Conservation (phyloP, 108 stramenopile genomes). For the Cylindrotheca fusiformis region DNA sequence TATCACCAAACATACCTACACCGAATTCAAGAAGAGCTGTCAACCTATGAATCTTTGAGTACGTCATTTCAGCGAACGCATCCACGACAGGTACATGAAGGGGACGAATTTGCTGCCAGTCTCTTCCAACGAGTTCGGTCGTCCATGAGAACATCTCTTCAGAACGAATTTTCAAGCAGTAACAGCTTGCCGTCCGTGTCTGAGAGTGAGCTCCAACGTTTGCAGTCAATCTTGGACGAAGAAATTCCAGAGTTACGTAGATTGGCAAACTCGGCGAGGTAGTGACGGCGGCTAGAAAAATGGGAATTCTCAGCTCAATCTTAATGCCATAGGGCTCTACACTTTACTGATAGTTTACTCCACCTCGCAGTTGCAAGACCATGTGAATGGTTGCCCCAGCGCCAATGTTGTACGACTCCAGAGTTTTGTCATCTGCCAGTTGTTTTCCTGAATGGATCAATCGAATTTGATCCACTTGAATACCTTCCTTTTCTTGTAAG, state of each 20-base stretch:
- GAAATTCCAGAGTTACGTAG: conserved; percentile 85
- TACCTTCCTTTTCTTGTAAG: conserved; percentile 98
- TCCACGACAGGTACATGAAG: conserved; percentile 77
- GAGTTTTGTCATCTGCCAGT: conserved; percentile 89
- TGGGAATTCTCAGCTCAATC: background rate
- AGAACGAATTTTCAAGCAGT: conserved; percentile 47
- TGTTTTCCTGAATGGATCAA: conserved; percentile 98
- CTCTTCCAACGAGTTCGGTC: conserved; percentile 86
- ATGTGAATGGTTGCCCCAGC: conserved; percentile 99
- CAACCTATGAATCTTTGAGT: conserved; percentile 57
- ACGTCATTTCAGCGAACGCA: conserved; percentile 78
- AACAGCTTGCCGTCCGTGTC: conserved; percentile 37
- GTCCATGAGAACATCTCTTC: conserved; percentile 57
- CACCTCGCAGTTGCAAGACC: conserved; percentile 98
- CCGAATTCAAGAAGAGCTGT: conserved; percentile 52
- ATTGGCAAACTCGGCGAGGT: conserved; percentile 37
- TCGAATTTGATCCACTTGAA: conserved; percentile 98
- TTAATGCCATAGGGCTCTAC: background rate
- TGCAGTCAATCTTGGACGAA: conserved; percentile 78
- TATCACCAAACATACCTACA: conserved; percentile 66
- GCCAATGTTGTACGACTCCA: conserved; percentile 91
- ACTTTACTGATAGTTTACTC: conserved; percentile 19
- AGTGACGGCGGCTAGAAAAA: background rate
- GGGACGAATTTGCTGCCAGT: conserved; percentile 84
- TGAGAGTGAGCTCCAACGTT: conserved; percentile 48